phyloP scores from a whole-genome alignment of 768 basidiomycete genomes.

The Lactarius quietus region DNA sequence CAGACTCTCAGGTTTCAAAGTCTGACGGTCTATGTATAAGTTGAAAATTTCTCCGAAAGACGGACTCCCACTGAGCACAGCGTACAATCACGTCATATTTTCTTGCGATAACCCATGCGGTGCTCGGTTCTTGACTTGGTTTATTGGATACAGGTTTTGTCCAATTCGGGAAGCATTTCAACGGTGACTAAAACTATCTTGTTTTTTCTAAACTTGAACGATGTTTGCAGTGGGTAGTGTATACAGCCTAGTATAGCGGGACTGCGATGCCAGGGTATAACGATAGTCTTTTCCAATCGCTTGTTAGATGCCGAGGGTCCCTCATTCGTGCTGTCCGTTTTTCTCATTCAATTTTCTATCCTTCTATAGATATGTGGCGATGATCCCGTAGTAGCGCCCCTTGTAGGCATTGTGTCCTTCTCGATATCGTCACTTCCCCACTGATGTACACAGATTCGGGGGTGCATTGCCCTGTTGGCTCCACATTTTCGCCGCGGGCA shows the following conservation, averaged over 20 bases:
- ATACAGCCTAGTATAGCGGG: too few relatives aligned
- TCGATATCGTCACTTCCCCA: conserved; percentile 78
- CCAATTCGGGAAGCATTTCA: conserved; percentile 82
- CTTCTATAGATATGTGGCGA: too few relatives aligned
- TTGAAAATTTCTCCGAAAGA: conserved; percentile 36
- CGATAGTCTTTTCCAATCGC: too few relatives aligned
- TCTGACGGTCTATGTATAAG: conserved; percentile 10
- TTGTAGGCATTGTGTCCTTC: too few relatives aligned
- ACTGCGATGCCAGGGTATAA: too few relatives aligned
- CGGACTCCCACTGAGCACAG: too few relatives aligned
- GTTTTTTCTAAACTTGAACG: conserved; percentile 47
- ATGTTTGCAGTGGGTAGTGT: too few relatives aligned
- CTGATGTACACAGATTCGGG: conserved; percentile 79
- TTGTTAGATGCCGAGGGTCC: too few relatives aligned
- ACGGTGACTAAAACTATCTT: conserved; percentile 88
- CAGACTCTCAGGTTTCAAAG: too few relatives aligned
- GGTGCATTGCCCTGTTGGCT: conserved; percentile 66
- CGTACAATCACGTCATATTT: conserved; percentile 62
- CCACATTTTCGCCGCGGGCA: conserved; percentile 33
- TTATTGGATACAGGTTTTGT: conserved; percentile 47
- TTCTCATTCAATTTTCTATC: too few relatives aligned
- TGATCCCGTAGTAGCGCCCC: too few relatives aligned
- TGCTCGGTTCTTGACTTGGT: conserved; percentile 35
- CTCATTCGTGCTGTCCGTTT: too few relatives aligned
- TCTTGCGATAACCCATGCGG: conserved; percentile 48